Base-by-base conservation (phyloP, 495 filamentous ascomycete genomes). In the Thermothielavioides terrestris region DNA sequence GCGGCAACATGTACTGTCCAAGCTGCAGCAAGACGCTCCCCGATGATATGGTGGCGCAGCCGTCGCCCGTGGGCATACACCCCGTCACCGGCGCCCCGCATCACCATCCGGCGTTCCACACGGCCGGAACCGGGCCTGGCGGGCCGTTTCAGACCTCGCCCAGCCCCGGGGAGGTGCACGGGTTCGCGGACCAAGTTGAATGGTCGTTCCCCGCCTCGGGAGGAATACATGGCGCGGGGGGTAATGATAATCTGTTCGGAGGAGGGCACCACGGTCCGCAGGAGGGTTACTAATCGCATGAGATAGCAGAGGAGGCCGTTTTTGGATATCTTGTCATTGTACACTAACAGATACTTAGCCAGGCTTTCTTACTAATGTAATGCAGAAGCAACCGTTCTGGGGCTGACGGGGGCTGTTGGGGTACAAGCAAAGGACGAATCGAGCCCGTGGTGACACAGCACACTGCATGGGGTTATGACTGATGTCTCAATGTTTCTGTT, bases 1-100 rank as follows among this genome's bases (percentile, higher is more conserved):
- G 61, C 38, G 27, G 31, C 20, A 53, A 55, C 32, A 31, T 61
- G 36, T 59, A 55, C 34, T 64, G 61, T 14, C 58, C 56, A 21
- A 57, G 50, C 52, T 64, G 61, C 49, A 64, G 37, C 55, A 53
- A 57, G 30, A 26, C 50, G 12, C 7, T 52, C n/a, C 49, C 54
- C 4, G 54, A 56, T 5, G 54, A 56, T 10, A 44, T 56, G 37
- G 11, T 20, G 0, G 45, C 36, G 3, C 54, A 56, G 17, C 42
- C 36, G 2, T 52, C 54, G 6, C 49, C 54, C 3, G 40, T 52
- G n/a, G 49, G n/a, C 6, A 52, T 55, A 12, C 47, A 56, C 20
- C 53, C 30, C 6, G 44, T 46, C 27, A 54, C 46, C 1, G 42
- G 27, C 9, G 17, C 30, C 12, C 49, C 49, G 18, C 54, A 49